A percentile compares a stretch with the other conserved stretches of the same genome.
These are phyloP conservation scores for Rhizopus sp. DNA, from an alignment of 371 early-diverging fungal species.

Conservation along the genomic window DNA sequence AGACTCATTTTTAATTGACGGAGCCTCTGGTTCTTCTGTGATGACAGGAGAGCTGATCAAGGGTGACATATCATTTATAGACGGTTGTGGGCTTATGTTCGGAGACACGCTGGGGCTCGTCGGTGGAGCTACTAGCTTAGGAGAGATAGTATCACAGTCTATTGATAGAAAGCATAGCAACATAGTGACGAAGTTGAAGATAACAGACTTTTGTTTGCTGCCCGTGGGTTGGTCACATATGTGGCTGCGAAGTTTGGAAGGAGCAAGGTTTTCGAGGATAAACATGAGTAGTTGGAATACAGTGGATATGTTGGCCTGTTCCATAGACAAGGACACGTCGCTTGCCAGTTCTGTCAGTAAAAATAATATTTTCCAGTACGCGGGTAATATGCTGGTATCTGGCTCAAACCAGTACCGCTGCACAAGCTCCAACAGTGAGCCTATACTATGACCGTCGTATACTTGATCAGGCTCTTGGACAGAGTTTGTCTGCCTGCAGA, in stretches of 20 bases:
- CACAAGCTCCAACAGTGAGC: conserved; percentile 32
- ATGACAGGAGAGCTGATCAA: background rate
- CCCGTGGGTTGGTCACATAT: conserved; percentile 14
- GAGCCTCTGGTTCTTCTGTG: background rate
- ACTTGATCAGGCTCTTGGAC: background rate
- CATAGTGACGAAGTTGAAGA: conserved; percentile 27
- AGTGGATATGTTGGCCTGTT: conserved; percentile 28
- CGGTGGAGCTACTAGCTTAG: conserved; percentile 13
- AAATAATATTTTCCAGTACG: conserved; percentile 29
- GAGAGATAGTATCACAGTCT: background rate
- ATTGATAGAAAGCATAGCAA: conserved; percentile 29
- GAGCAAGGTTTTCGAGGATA: conserved; percentile 30
- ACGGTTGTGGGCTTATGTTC: conserved; percentile 27
- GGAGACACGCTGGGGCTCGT: conserved; percentile 11
- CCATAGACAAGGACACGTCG: conserved; percentile 27
- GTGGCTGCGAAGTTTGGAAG: conserved; percentile 17
- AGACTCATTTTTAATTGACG: background rate
- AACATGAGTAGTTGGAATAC: conserved; percentile 19
- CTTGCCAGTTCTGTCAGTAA: conserved; percentile 36
- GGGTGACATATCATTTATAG: conserved; percentile 9
- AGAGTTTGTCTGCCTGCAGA: conserved; percentile 9
- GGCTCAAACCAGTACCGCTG: conserved; percentile 43
- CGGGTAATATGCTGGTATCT: conserved; percentile 12
- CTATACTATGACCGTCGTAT: conserved; percentile 17
- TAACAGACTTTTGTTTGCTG: conserved; percentile 14